Percentiles rank a stretch among this genome's conserved stretches.
These are phyloP conservation scores for Penicillium decumbens DNA, from an alignment of 2,329 filamentous ascomycete species.

Conservation along the genomic window DNA sequence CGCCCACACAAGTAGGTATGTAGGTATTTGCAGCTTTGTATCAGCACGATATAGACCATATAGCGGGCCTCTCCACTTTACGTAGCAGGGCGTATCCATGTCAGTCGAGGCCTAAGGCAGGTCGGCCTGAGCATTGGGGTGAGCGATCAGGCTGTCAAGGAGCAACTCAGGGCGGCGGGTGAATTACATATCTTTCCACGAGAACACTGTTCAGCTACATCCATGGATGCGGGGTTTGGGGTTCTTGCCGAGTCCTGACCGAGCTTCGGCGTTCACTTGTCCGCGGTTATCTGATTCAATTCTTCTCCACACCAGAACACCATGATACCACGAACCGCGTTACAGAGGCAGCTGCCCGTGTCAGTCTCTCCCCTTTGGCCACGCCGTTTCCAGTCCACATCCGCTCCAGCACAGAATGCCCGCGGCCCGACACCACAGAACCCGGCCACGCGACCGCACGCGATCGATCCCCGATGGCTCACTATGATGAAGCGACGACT, in stretches of 20 bases:
- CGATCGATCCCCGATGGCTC: conserved; percentile 61
- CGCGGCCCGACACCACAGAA: conserved; percentile 10
- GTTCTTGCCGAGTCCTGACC: conserved; percentile 17
- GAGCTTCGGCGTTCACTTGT: conserved; percentile 11
- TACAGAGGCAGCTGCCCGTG: conserved; percentile 19
- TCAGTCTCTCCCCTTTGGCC: conserved; percentile 5
- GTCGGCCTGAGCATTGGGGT: too few species aligned
- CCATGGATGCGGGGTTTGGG: conserved; percentile 3
- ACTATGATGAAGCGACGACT: conserved; percentile 62
- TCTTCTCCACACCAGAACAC: conserved; percentile 8
- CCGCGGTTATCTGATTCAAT: conserved; percentile 6
- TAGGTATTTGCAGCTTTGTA: too few species aligned
- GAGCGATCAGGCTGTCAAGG: too few species aligned
- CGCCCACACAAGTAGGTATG: too few species aligned
- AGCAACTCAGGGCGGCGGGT: too few species aligned
- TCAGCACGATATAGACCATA: too few species aligned
- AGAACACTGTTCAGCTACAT: neutral
- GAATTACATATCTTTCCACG: neutral
- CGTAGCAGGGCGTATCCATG: too few species aligned
- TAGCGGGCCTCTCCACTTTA: too few species aligned
- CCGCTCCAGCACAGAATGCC: conserved; percentile 18
- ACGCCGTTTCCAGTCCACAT: conserved; percentile 20
- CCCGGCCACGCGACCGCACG: conserved; percentile 22
- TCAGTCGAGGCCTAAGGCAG: too few species aligned
- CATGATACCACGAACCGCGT: conserved; percentile 23